Percentiles rank a stretch among this genome's conserved stretches.
These are phyloP conservation scores for Mycena capillaripes DNA, from an alignment of 768 basidiomycete genomes.

Conservation along the genomic window DNA sequence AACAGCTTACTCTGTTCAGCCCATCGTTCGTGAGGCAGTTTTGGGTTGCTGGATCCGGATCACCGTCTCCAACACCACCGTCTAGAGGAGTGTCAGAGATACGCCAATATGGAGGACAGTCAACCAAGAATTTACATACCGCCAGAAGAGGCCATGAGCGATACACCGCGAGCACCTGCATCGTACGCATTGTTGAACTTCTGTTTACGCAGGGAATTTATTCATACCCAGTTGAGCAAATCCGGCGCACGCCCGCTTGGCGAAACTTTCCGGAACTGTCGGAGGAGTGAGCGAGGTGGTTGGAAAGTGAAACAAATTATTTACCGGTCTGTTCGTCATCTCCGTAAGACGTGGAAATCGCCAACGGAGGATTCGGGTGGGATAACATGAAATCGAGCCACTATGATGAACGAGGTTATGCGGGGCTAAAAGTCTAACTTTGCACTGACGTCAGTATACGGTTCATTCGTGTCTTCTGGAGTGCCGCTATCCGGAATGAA, in stretches of 20 bases:
- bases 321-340: constrained; percentile 70
- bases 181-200: background rate
- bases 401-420: constrained; percentile 40
- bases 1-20: constrained; percentile 45
- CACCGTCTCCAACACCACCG: constrained; percentile 67
- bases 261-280: constrained; percentile 63
- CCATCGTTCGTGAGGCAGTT: constrained; percentile 65
- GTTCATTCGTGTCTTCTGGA: constrained; percentile 61
- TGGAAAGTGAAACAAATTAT: background rate
- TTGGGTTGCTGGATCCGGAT: constrained; percentile 55
- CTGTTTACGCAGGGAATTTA: background rate
- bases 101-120: constrained; percentile 47
- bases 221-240: constrained; percentile 62
- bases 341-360: constrained; percentile 67
- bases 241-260: constrained; percentile 57
- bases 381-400: constrained; percentile 64
- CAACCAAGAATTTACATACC: constrained; percentile 53
- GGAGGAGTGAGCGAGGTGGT: constrained; percentile 24
- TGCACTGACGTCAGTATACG: constrained; percentile 40
- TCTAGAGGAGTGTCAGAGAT: constrained; percentile 46
- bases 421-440: background rate
- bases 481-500: constrained; percentile 56
- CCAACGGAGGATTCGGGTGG: constrained; percentile 57
- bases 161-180: constrained; percentile 64
- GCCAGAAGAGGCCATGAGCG: constrained; percentile 66